Base-by-base conservation (phyloP, 1,139 yeast genomes). In the Martiniozyma asiatica region DNA sequence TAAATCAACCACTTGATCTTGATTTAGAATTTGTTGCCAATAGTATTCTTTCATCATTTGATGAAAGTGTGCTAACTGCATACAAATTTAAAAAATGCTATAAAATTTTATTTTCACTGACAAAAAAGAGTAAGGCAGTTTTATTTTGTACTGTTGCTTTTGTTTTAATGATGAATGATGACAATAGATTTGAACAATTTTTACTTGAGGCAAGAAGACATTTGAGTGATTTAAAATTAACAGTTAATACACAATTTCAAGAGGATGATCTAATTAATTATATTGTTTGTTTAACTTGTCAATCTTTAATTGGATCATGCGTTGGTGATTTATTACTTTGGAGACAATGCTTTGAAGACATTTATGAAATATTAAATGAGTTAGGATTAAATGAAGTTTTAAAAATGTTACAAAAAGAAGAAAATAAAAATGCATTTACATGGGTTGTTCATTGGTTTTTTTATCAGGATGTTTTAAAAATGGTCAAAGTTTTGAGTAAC, bases 81-180 rank as follows among this genome's bases (percentile, higher is more conserved):
- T 27, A 34, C 18, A 31, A 53, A 21, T 43, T 43, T 29, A 47
- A 50, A 27, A 48, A 46, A 27, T 50, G 49, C 31, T 40, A 45
- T 12, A 42, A 43, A 11, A 32, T 55, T 10, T 49, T 54, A 32
- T 35, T 55, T 4, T 58, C 61, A 3, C 37, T 56, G 35, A 55
- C 61, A 4, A 35, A 45, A 22, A 36, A 36, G 20, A 50, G 46
- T 19, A 38, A 42, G 23, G 38, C 53, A 1, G 46, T 56, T 4
- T 36, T 55, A n/a, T 46, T 48, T 27, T 39, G 42, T 2, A 20
- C 40, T 5, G 31, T 41, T 25, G 38, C 43, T 6, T 38, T 44
- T 41, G 17, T 41, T 2, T 20, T 37, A 14, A 14, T 29, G 4
- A 17, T 32, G 7, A 31, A 30, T 1, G 31, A 33, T 13, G 31